Evolutionary conservation across 768 basidiomycete species (phyloP), one percentile per base, ranked within the genome.

Genomic region (Lanmaoa pseudosensibilis): DNA sequence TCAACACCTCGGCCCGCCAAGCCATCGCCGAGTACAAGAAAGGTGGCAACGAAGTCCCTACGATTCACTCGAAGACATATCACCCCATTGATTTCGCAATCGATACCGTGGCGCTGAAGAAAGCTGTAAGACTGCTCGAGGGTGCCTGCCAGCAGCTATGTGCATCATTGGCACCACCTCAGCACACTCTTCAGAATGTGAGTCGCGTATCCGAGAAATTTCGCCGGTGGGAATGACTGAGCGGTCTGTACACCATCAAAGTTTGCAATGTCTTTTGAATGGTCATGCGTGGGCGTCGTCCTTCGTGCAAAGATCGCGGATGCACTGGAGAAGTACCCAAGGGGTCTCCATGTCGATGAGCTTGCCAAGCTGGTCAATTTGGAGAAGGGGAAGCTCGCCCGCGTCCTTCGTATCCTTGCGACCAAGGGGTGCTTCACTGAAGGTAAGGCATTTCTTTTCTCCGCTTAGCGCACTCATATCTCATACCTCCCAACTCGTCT

Each of bases 361-460:
- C 65, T 74, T 13, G 44, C 67, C n/a, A 55, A 60, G 46, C 38
- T 60, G 43, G 64, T 70, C 19, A 55, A 46, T 10, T 32, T 72
- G 36, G 67, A 71, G 41, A 59, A 58, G 40, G 61, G 59, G 2
- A 74, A 74, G 40, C 69, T 73, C 16, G 45, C 58, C 40, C 71
- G 69, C 4, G 47, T 73, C 21, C 60, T 74, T 19, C 68, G 73
- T 34, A 54, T 65, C 7, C 71, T 74, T 27, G 67, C 73, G 0
- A 61, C 65, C 16, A 66, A 65, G 30, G 69, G 71, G 13, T 70
- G 64, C 41, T 74, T 74, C 53, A 61, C 39, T 1, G 74, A 74
- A 66, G 66, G 73, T 60, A 41, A 46, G n/a, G 46, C 3, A 12
- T 52, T 41, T n/a, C 2, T 27, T 50, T 5, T 5, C 18, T 10